A percentile compares a stretch with the other conserved stretches of the same genome.
These are phyloP conservation scores for Handroanthus guayacan DNA, from an alignment of 257 asterid genomes.

Conservation along the genomic window DNA sequence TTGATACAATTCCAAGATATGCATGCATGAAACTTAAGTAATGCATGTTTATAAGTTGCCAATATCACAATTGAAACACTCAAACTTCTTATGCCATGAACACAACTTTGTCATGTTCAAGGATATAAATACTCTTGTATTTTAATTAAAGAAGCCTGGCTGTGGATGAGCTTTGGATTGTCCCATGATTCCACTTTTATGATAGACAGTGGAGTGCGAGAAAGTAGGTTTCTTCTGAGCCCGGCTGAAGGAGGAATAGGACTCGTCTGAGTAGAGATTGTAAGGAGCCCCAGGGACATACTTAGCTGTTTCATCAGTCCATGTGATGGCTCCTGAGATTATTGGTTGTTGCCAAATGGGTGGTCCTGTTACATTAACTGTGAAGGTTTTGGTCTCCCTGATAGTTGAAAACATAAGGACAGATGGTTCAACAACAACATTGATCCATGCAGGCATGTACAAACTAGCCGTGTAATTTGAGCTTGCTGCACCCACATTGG, in stretches of 20 bases:
- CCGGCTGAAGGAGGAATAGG: background rate
- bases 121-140: too few relatives aligned
- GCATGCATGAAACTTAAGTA: too few relatives aligned
- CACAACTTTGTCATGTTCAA: too few relatives aligned
- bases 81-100: too few relatives aligned
- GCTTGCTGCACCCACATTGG: conserved; percentile 55
- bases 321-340: conserved; percentile 50
- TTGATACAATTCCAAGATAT: too few relatives aligned
- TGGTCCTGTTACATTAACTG: conserved; percentile 52
- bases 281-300: conserved; percentile 50
- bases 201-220: conserved; percentile 31
- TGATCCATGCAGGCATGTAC: conserved; percentile 19
- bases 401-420: conserved; percentile 50
- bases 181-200: conserved; percentile 32
- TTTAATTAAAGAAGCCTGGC: too few relatives aligned
- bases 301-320: conserved; percentile 49
- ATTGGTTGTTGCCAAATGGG: conserved; percentile 59
- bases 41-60: too few relatives aligned
- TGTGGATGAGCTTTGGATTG: conserved; percentile 32
- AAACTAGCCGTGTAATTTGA: conserved; percentile 44
- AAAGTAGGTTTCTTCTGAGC: too few relatives aligned
- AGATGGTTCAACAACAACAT: conserved; percentile 47
- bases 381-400: conserved; percentile 61
- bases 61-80: too few relatives aligned
- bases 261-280: conserved; percentile 23